Evolutionary conservation across 257 asterid species (phyloP).

Genomic region (Solanum pinnatisectum): DNA sequence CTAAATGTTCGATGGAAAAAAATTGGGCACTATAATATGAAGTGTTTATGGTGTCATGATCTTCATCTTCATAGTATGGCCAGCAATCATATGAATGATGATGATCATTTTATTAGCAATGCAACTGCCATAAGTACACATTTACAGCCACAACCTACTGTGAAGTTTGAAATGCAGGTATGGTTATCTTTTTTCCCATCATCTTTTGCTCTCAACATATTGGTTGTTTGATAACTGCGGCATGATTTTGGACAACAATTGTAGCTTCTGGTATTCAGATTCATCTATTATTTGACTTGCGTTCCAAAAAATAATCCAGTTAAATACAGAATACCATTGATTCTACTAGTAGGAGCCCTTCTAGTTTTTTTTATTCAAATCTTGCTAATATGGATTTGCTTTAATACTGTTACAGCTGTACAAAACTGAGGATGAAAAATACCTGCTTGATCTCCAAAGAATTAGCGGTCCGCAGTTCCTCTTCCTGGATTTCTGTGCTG

Average conservation of each 20-base stretch:
- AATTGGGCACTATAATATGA: constrained; percentile 80
- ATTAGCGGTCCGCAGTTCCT: constrained; percentile 80
- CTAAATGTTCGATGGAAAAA: constrained; percentile 89
- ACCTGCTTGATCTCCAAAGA: constrained; percentile 86
- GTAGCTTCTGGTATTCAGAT: neutral
- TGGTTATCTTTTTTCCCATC: neutral
- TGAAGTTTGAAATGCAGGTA: constrained; percentile 98
- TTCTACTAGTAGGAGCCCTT: neutral
- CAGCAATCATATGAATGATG: constrained; percentile 25
- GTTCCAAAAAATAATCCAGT: neutral
- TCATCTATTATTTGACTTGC: neutral
- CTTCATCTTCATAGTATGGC: constrained; percentile 12
- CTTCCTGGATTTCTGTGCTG: constrained; percentile 87
- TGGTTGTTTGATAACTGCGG: neutral
- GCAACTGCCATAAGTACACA: constrained; percentile 19
- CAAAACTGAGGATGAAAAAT: constrained; percentile 66
- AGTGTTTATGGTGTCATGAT: constrained; percentile 54
- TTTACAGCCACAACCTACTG: constrained; percentile 31
- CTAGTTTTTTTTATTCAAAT: neutral
- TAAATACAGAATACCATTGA: neutral
- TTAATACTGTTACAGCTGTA: constrained; percentile 55
- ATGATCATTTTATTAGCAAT: constrained; percentile 31
- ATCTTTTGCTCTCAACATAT: neutral
- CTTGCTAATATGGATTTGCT: neutral
- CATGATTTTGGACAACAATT: neutral